phyloP scores from a whole-genome alignment of 768 basidiomycete species.

The Kwoniella mangroviensis region DNA sequence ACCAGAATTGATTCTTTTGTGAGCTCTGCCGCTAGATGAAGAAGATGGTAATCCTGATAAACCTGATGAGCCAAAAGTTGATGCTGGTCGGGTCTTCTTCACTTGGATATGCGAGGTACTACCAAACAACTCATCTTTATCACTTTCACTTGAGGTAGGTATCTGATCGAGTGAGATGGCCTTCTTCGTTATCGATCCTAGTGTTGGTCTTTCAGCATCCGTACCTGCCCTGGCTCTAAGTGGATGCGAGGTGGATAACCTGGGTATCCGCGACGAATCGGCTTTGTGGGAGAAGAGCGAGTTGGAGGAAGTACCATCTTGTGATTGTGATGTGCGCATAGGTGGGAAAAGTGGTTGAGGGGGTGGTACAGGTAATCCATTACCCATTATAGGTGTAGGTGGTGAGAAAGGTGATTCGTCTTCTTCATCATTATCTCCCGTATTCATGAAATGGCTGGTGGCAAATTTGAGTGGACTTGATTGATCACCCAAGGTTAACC shows the following conservation, averaged over 20 bases:
- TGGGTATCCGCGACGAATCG: slow-evolving; percentile 40
- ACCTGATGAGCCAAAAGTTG: slow-evolving; percentile 24
- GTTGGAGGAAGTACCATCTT: slow-evolving; percentile 33
- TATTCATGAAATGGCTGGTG: slow-evolving; percentile 9
- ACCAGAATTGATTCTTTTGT: slow-evolving; percentile 43
- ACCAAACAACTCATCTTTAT: slow-evolving; percentile 46
- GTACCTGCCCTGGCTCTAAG: slow-evolving; percentile 41
- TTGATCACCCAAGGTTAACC: slow-evolving; percentile 12
- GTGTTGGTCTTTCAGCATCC: slow-evolving; percentile 33
- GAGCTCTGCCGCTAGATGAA: slow-evolving; percentile 22
- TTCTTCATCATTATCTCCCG: slow-evolving; percentile 26
- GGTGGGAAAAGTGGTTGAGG: slow-evolving; percentile 51
- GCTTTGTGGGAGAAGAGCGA: slow-evolving; percentile 16
- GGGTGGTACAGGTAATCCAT: slow-evolving; percentile 29
- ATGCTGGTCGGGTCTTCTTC: slow-evolving; percentile 33
- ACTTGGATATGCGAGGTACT: slow-evolving; percentile 17
- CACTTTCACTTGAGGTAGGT: slow-evolving; percentile 19
- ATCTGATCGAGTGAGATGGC: slow-evolving; percentile 47
- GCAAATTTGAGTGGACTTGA: slow-evolving; percentile 43
- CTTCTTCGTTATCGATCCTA: slow-evolving; percentile 34
- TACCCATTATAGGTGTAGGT: slow-evolving; percentile 34
- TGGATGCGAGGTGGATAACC: slow-evolving; percentile 41
- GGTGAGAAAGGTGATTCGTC: slow-evolving; percentile 39
- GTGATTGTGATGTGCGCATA: slow-evolving; percentile 40
- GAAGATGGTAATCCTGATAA: slow-evolving; percentile 17